Conservation (phyloP, 371 early-diverging fungal species). For the Lichtheimia hyalospora region DNA sequence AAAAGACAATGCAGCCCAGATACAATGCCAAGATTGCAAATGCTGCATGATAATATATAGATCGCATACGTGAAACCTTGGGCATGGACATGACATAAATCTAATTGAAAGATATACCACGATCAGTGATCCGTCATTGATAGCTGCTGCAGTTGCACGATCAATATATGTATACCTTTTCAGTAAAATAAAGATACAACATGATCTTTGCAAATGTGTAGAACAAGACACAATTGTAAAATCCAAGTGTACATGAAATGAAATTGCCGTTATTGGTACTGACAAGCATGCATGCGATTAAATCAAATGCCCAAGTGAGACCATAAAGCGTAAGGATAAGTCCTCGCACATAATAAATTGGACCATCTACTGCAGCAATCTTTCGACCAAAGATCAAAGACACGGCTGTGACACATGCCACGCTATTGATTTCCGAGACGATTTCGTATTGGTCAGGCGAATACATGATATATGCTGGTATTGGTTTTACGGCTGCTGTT, state of each 20-base stretch:
- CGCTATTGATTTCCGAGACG: slow-evolving; percentile 45
- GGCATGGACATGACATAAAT: slow-evolving; percentile 47
- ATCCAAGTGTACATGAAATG: slow-evolving; percentile 49
- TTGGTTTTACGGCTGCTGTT: no score
- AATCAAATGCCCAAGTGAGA: slow-evolving; percentile 49
- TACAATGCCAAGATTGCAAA: slow-evolving; percentile 26
- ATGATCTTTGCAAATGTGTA: slow-evolving; percentile 46
- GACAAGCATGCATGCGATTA: slow-evolving; percentile 51
- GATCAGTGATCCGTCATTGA: no score
- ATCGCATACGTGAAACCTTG: slow-evolving; percentile 36
- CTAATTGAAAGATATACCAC: slow-evolving; percentile 12
- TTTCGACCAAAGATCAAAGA: slow-evolving; percentile 59
- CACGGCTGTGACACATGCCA: slow-evolving; percentile 49
- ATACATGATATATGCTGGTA: slow-evolving; percentile 27
- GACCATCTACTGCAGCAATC: slow-evolving; percentile 43
- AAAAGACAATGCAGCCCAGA: slow-evolving; percentile 43
- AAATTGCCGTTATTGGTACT: slow-evolving; percentile 57
- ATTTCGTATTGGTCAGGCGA: slow-evolving; percentile 51
- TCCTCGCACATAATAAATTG: slow-evolving; percentile 48
- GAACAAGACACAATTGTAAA: slow-evolving; percentile 37
- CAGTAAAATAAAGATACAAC: slow-evolving; percentile 54
- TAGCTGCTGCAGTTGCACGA: neutral
- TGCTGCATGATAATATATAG: neutral
- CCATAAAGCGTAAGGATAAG: slow-evolving; percentile 42
- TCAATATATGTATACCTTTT: slow-evolving; percentile 49